phyloP scores from a whole-genome alignment of 2,329 filamentous ascomycete species.

The Daldinia sp. region DNA sequence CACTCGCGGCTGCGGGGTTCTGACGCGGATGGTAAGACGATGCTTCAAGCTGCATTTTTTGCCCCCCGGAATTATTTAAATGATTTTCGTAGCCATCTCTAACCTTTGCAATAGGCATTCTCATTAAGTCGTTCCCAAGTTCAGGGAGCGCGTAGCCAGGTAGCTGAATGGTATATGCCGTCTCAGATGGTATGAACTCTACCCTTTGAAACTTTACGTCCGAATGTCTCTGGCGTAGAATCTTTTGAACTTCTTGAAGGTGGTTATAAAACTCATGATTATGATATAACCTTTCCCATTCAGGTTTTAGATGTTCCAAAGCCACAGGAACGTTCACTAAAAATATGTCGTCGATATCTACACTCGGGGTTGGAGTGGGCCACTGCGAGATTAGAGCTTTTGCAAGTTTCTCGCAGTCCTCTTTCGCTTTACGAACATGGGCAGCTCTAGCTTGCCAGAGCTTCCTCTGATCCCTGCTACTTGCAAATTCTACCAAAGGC shows the following conservation, averaged over 20 bases:
- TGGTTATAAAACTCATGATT: slow-evolving; percentile 62
- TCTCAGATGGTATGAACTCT: slow-evolving; percentile 35
- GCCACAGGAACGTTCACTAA: slow-evolving; percentile 56
- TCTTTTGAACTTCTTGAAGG: slow-evolving; percentile 57
- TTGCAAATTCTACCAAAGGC: slow-evolving; percentile 44
- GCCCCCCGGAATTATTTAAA: neutral
- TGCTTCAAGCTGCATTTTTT: neutral
- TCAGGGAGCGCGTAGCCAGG: slow-evolving; percentile 37
- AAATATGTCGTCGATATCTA: slow-evolving; percentile 47
- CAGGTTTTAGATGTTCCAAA: slow-evolving; percentile 55
- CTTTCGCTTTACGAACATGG: slow-evolving; percentile 50
- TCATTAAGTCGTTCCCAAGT: slow-evolving; percentile 40
- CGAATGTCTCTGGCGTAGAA: slow-evolving; percentile 53
- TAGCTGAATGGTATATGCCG: slow-evolving; percentile 34
- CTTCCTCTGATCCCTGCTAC: slow-evolving; percentile 50
- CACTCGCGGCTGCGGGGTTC: slow-evolving; percentile 14
- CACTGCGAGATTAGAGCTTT: slow-evolving; percentile 58
- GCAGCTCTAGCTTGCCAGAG: slow-evolving; percentile 48
- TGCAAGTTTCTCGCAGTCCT: slow-evolving; percentile 56
- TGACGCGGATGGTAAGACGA: neutral
- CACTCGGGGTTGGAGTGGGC: slow-evolving; percentile 56
- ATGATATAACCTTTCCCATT: slow-evolving; percentile 63
- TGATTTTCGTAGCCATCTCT: neutral
- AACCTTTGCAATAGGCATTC: slow-evolving; percentile 21
- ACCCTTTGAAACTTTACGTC: slow-evolving; percentile 40